Base-by-base conservation (phyloP, 495 filamentous ascomycete genomes). In the Podospora pseudopauciseta region DNA sequence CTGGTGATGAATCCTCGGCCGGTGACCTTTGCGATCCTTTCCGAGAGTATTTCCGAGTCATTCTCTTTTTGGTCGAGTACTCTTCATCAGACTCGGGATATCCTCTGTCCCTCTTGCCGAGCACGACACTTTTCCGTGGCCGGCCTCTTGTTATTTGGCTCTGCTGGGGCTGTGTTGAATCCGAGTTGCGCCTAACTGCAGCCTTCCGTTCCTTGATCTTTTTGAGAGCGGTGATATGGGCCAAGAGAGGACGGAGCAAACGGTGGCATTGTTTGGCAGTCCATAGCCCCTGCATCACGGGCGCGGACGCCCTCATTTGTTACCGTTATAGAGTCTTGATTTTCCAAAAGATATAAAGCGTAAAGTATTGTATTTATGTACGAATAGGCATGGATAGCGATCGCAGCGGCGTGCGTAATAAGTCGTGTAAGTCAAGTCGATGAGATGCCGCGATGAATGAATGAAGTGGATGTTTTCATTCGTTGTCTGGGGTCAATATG, bases 221-320 rank as follows among this genome's bases (percentile, higher is more conserved):
- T 58, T 80, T 80, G 16, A 88, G 74, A 9, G 83, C 79, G 66
- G 81, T 72, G 23, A 89, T 80, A 39, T 84, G 82, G 20, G 84
- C 81, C 23, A 84, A 75, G 27, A 89, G 73, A 18, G 85, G 85
- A 32, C 86, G 81, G 26, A 89, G 77, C 6, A 89, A 76, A 13
- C 85, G 81, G 64, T 85, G 80, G 62, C 86, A 89, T 67, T 85
- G 73, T 19, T 85, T 81, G 9, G 85, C 78, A 6, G 84, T 88
- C 86, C 86, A 88, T 32, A 81, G 78, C 63, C 73, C 39, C 15
- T 49, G 39, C 39, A 49, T 11, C 39, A 13, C 2, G 7, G 39
- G 39, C 39, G 9, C 9, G 39, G 39, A 49, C 39, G 39, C 39
- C 39, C 13, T 49, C 39, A 49, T 49, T 16, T 11, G 39, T 1